A percentile compares a stretch with the other conserved stretches of the same genome.
These are phyloP conservation scores for Peronospora farinosa DNA, from an alignment of 352 stramenopile species.

Conservation along the genomic window DNA sequence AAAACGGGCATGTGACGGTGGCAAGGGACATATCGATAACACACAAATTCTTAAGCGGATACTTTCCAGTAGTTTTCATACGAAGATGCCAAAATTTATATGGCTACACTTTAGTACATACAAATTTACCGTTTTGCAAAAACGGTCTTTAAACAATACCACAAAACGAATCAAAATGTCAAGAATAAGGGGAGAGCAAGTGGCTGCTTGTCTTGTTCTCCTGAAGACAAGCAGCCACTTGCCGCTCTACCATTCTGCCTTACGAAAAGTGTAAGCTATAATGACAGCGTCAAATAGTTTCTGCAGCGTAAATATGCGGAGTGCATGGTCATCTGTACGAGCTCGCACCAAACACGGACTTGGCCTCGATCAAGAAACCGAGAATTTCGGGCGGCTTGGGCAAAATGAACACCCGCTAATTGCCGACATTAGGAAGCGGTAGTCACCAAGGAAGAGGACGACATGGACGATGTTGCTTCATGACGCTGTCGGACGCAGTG, in stretches of 20 bases:
- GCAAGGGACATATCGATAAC: too few species aligned
- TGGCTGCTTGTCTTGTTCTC: conserved; percentile 87
- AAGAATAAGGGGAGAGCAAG: conserved; percentile 73
- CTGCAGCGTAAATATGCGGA: conserved; percentile 69
- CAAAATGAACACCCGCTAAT: conserved; percentile 82
- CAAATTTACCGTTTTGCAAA: background rate
- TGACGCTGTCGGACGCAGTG: conserved; percentile 70
- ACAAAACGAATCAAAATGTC: conserved; percentile 10
- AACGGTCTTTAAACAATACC: too few species aligned
- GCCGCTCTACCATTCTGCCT: conserved; percentile 84
- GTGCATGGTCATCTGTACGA: conserved; percentile 72
- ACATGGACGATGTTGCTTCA: conserved; percentile 76
- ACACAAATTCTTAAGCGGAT: too few species aligned
- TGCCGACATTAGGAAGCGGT: conserved; percentile 80
- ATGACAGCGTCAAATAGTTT: conserved; percentile 61
- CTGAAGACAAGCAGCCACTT: too few species aligned
- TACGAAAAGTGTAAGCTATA: conserved; percentile 81
- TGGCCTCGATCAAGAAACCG: conserved; percentile 78
- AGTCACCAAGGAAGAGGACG: conserved; percentile 74
- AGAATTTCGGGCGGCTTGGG: conserved; percentile 67
- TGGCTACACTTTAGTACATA: background rate
- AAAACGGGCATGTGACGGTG: too few species aligned
- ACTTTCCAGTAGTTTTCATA: too few species aligned
- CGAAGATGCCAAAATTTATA: background rate
- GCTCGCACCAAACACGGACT: conserved; percentile 82